A percentile compares a stretch with the other conserved stretches of the same genome.
Conservation (phyloP, 768 basidiomycete species). For the Chiua virens region DNA sequence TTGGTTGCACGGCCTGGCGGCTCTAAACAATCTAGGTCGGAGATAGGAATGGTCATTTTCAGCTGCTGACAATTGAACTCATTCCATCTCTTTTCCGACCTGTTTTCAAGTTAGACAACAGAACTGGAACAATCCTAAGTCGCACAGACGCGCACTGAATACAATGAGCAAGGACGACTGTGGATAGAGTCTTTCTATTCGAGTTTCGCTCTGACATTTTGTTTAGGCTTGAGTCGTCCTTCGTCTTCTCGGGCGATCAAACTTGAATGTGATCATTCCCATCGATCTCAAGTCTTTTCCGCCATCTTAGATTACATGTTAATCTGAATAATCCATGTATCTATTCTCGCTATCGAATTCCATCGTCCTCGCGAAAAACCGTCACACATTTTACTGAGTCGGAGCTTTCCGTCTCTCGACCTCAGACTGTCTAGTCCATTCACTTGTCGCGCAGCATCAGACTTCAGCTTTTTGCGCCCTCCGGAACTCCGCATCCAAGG, state of each 20-base stretch:
- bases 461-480: background rate
- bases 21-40: conserved; percentile 11
- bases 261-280: conserved; percentile 1
- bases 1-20: conserved; percentile 9
- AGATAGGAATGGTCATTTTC: conserved; percentile 21
- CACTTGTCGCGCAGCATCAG: background rate
- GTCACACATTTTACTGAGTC: background rate
- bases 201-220: background rate
- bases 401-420: background rate
- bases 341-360: background rate
- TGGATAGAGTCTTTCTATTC: background rate
- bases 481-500: background rate
- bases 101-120: background rate
- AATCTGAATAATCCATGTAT: background rate
- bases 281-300: background rate
- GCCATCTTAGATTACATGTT: background rate
- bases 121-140: background rate
- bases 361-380: background rate
- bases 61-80: conserved; percentile 4
- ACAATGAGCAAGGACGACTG: background rate
- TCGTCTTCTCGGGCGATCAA: background rate
- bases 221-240: background rate
- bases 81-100: conserved; percentile 4
- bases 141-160: background rate
- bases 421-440: background rate